phyloP scores from a whole-genome alignment of 1,139 yeast genomes.

The Magnusiomyces sp. region DNA sequence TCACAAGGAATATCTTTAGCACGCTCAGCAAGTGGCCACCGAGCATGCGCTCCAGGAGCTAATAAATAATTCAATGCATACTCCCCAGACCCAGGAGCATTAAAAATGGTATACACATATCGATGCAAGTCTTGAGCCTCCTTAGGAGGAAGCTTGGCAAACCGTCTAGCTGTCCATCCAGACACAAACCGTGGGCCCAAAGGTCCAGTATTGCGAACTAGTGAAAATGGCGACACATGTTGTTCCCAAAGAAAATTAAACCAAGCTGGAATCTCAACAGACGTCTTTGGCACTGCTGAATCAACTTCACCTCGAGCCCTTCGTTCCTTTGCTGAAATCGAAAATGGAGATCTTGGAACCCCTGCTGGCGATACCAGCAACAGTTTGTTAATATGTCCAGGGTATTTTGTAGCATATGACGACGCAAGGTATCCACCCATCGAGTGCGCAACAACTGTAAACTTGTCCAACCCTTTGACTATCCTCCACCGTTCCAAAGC shows the following conservation, averaged over 20 bases:
- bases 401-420: constrained; percentile 69
- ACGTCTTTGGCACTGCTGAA: constrained; percentile 1
- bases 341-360: constrained; percentile 36
- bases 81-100: constrained; percentile 56
- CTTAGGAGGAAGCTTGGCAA: constrained; percentile 19
- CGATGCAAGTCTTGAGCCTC: constrained; percentile 36
- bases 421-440: constrained; percentile 85
- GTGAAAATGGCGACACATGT: constrained; percentile 24
- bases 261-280: constrained; percentile 13
- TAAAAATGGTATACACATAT: constrained; percentile 53
- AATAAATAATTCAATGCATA: constrained; percentile 53
- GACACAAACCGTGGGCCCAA: constrained; percentile 25
- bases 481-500: constrained; percentile 79
- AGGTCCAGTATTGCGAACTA: constrained; percentile 25
- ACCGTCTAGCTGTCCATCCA: constrained; percentile 26
- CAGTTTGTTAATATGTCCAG: constrained; percentile 53
- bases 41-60: constrained; percentile 68
- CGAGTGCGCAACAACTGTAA: constrained; percentile 82
- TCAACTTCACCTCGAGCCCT: neutral
- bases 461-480: constrained; percentile 40
- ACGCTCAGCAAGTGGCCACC: constrained; percentile 67
- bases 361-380: constrained; percentile 87
- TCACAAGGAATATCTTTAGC: constrained; percentile 38
- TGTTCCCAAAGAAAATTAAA: constrained; percentile 24
- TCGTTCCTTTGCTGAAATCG: constrained; percentile 22